phyloP scores from a whole-genome alignment of 805 yeast genomes.

The Candida golubevii region DNA sequence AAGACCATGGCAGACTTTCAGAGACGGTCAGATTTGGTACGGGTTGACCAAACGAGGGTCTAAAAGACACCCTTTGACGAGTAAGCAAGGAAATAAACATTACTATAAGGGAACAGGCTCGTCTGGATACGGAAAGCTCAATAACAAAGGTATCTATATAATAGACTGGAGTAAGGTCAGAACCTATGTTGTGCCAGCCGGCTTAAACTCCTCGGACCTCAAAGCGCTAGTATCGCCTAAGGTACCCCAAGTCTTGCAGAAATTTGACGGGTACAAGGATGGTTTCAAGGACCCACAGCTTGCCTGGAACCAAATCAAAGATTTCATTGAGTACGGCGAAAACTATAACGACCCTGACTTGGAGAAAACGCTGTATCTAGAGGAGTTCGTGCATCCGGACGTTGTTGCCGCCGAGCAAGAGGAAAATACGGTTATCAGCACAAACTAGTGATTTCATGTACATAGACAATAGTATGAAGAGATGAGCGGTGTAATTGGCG shows the following conservation, averaged over 20 bases:
- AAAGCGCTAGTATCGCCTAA: constrained; percentile 77
- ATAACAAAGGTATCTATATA: constrained; percentile 67
- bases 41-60: constrained; percentile 76
- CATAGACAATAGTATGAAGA: constrained; percentile 1
- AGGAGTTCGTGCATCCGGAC: constrained; percentile 33
- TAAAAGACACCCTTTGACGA: constrained; percentile 76
- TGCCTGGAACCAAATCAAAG: constrained; percentile 66
- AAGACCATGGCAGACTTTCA: constrained; percentile 86
- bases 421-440: constrained; percentile 6
- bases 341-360: constrained; percentile 36
- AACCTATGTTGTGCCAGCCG: constrained; percentile 79
- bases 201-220: constrained; percentile 36
- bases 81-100: constrained; percentile 92
- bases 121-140: constrained; percentile 82
- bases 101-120: constrained; percentile 96
- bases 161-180: constrained; percentile 84
- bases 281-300: constrained; percentile 73
- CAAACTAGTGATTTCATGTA: constrained; percentile 3
- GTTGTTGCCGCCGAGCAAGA: constrained; percentile 13
- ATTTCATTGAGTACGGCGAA: constrained; percentile 73
- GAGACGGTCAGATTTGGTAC: constrained; percentile 80
- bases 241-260: constrained; percentile 65
- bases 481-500: too few species aligned
- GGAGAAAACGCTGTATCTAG: constrained; percentile 31
- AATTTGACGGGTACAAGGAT: constrained; percentile 61